These are phyloP conservation scores for Debaryomyces psychrophilus DNA, from an alignment of 1,139 yeast genomes.

Conservation along the genomic window DNA sequence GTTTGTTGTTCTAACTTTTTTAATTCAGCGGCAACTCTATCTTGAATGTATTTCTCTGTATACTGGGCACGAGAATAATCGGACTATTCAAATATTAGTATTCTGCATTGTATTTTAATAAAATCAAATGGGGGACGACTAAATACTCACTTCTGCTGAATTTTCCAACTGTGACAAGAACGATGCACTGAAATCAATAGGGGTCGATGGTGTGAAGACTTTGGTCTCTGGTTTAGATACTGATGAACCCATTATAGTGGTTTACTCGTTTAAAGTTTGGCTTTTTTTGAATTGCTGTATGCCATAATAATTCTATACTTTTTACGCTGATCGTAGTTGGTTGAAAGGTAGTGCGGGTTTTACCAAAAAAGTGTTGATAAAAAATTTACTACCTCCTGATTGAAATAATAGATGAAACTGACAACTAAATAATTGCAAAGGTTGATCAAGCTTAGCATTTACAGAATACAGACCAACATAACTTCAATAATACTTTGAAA, in stretches of 20 bases:
- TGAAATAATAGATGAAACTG: neutral
- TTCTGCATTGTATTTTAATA: neutral
- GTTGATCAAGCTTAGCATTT: neutral
- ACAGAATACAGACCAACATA: neutral
- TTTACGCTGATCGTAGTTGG: conserved; percentile 9
- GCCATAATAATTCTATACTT: neutral
- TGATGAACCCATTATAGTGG: conserved; percentile 51
- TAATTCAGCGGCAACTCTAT: conserved; percentile 70
- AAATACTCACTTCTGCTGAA: conserved; percentile 57
- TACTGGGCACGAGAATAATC: conserved; percentile 82
- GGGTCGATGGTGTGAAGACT: conserved; percentile 70
- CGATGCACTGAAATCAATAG: conserved; percentile 73
- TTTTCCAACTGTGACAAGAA: conserved; percentile 72
- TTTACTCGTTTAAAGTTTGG: neutral
- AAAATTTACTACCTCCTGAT: conserved; percentile 3
- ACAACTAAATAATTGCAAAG: neutral
- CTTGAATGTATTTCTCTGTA: conserved; percentile 77
- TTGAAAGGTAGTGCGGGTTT: neutral
- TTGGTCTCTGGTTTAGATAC: conserved; percentile 66
- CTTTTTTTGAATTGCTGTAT: conserved; percentile 1
- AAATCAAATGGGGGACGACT: neutral
- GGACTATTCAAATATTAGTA: conserved; percentile 40
- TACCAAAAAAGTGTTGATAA: conserved; percentile 3
- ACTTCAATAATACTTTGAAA: neutral
- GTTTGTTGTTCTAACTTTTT: conserved; percentile 64